Percentiles rank a stretch among this genome's conserved stretches.
phyloP scores from a whole-genome alignment of 2,329 filamentous ascomycete species.

The Meredithiella fracta region DNA sequence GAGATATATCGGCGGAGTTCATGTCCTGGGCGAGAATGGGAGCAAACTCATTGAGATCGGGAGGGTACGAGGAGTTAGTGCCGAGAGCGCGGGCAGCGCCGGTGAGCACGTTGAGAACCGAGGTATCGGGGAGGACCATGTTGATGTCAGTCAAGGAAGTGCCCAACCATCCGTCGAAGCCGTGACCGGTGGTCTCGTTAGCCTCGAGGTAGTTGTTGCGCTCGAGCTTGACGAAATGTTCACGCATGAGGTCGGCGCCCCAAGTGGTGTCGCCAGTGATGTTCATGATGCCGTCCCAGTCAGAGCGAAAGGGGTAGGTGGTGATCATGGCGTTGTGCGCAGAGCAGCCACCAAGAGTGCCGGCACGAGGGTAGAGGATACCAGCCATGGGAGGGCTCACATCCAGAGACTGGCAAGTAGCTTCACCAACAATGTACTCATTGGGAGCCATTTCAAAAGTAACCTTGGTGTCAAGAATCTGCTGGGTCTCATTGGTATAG shows the following conservation, averaged over 20 bases:
- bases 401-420: background rate
- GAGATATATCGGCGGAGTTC: slow-evolving; percentile 17
- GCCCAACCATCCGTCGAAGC: slow-evolving; percentile 26
- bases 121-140: slow-evolving; percentile 19
- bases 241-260: slow-evolving; percentile 25
- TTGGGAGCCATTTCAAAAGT: background rate
- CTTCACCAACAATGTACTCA: slow-evolving; percentile 9
- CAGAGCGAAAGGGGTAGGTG: slow-evolving; percentile 20
- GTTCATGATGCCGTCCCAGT: slow-evolving; percentile 24
- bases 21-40: slow-evolving; percentile 19
- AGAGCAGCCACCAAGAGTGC: slow-evolving; percentile 23
- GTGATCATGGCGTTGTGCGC: slow-evolving; percentile 21
- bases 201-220: slow-evolving; percentile 26
- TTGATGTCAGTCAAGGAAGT: slow-evolving; percentile 16
- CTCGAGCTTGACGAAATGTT: slow-evolving; percentile 28
- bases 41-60: slow-evolving; percentile 17
- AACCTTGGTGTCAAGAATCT: slow-evolving; percentile 33
- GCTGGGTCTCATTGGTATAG: slow-evolving; percentile 25
- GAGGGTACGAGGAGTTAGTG: slow-evolving; percentile 15
- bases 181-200: slow-evolving; percentile 24
- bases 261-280: slow-evolving; percentile 29
- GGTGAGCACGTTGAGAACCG: slow-evolving; percentile 19
- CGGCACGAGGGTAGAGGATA: slow-evolving; percentile 25
- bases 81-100: slow-evolving; percentile 19
- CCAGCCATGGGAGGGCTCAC: slow-evolving; percentile 20